Base-by-base conservation (phyloP, 805 yeast species). In the Yarrowia bubula region DNA sequence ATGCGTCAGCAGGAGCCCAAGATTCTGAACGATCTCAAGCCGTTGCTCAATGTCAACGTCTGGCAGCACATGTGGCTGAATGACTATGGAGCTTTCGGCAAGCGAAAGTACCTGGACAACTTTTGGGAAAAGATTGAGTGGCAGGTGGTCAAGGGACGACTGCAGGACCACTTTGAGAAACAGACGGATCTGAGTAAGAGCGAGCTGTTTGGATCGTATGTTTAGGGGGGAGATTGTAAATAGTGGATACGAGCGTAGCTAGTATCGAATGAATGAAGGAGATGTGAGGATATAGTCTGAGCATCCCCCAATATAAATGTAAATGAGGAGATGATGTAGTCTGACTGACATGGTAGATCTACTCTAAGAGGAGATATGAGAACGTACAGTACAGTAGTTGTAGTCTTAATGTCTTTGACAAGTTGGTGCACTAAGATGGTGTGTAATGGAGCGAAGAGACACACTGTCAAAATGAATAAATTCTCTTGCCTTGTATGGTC, bases 61-160 rank as follows among this genome's bases (percentile, higher is more conserved):
- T 92, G 98, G 97, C 96, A 92, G 74, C 85, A 86, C 69, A 88
- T 95, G 15, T 95, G 87, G 75, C 72, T 91, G 61, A 78, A 82
- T 48, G 98, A 95, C 76, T 95, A 89, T 75, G 98, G 99, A 61
- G 82, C 90, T 58, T 75, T 72, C 7, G 96, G 95, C 35, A 89
- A 88, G 79, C 80, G 84, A 39, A 78, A 81, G 65, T 95, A 88
- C 76, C 81, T 95, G 70, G 82, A 82, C 67, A 88, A 88, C 70
- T 85, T 85, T 65, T 86, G 95, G 83, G 84, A 89, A 67, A 82
- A 90, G 72, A 82, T 92, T 67, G 86, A 93, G 78, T 95, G 99
- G 99, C 82, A 84, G 15, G 67, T 70, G 31, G 72, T 73, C 8
- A 48, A 55, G 47, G 47, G 47, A 4, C 46, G 61, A 1, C 61